Conservation (phyloP, 2,329 filamentous ascomycete species). For the Trichoderma cornu-damae region DNA sequence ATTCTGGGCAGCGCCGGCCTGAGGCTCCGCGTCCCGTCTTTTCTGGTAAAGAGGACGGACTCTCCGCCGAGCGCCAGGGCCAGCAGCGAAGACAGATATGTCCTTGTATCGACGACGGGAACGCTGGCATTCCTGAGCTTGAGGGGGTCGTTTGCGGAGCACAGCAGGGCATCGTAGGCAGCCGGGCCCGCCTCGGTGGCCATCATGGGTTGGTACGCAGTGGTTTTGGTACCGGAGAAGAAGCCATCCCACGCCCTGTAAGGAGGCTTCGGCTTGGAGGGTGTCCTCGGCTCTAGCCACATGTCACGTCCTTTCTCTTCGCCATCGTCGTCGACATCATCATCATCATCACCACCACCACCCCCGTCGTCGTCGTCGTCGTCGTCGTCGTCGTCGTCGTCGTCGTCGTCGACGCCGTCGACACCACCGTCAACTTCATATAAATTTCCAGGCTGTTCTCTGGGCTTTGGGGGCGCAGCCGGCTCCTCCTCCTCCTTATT, state of each 20-base stretch:
- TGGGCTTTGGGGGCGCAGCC: not conserved
- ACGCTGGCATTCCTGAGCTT: constrained; percentile 35
- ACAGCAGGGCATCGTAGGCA: constrained; percentile 60
- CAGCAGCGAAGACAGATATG: constrained; percentile 55
- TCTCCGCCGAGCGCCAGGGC: constrained; percentile 65
- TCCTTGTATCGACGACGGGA: constrained; percentile 42
- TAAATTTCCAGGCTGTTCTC: not conserved
- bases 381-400: constrained; percentile 6
- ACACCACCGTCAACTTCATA: not conserved
- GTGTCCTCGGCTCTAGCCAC: constrained; percentile 44
- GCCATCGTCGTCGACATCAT: constrained; percentile 4
- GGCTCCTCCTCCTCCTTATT: not conserved
- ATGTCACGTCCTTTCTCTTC: constrained; percentile 27
- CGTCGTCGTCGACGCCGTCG: constrained; percentile 10
- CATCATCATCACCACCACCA: too few relatives aligned
- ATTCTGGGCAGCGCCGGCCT: constrained; percentile 41
- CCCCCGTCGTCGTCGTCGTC: not conserved
- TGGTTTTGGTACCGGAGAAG: constrained; percentile 33
- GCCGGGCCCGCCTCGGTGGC: constrained; percentile 63
- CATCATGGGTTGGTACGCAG: constrained; percentile 44
- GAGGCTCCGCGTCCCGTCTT: constrained; percentile 50
- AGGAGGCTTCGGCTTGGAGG: constrained; percentile 30
- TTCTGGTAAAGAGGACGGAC: constrained; percentile 65
- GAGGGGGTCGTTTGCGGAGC: constrained; percentile 38
- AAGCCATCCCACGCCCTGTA: constrained; percentile 70